A percentile compares a stretch with the other conserved stretches of the same genome.
Conservation (phyloP, 371 early-diverging fungal species). For the Mortierella sp. region DNA sequence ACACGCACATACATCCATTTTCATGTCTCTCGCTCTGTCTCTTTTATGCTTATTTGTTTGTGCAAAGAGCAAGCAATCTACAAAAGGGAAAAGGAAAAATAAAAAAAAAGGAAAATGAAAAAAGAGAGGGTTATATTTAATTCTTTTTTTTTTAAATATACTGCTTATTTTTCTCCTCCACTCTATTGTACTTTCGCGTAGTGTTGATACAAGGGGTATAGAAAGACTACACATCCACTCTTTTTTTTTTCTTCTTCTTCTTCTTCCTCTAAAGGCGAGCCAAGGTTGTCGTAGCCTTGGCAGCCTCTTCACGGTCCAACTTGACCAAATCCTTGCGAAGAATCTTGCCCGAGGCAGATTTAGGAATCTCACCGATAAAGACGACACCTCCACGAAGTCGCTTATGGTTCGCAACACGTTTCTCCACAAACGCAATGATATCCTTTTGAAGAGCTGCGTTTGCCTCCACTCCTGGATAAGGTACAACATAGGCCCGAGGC, state of each 20-base stretch:
- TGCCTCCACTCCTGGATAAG: constrained; percentile 46
- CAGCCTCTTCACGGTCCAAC: constrained; percentile 49
- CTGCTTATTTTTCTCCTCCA: too few species aligned
- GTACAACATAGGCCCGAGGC: constrained; percentile 84
- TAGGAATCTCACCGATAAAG: constrained; percentile 80
- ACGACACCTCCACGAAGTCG: constrained; percentile 83
- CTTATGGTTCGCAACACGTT: constrained; percentile 79
- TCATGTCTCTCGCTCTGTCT: too few species aligned
- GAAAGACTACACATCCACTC: too few species aligned
- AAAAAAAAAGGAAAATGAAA: too few species aligned
- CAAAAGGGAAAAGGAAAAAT: neutral
- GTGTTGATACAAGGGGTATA: too few species aligned
- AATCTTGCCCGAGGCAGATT: constrained; percentile 82
- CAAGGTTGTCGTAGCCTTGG: too few species aligned
- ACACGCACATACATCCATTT: too few species aligned
- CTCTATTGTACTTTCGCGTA: too few species aligned
- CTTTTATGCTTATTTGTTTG: too few species aligned
- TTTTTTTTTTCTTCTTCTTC: too few species aligned
- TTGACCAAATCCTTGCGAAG: constrained; percentile 66
- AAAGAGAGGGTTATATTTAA: neutral
- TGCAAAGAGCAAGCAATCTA: too few species aligned
- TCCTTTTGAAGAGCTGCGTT: constrained; percentile 57
- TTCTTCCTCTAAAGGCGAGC: too few species aligned
- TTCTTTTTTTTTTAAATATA: neutral
- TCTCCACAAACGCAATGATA: constrained; percentile 68